Evolutionary conservation across 2,329 filamentous ascomycete genomes (phyloP).

Genomic region (Phyllachora maydis): DNA sequence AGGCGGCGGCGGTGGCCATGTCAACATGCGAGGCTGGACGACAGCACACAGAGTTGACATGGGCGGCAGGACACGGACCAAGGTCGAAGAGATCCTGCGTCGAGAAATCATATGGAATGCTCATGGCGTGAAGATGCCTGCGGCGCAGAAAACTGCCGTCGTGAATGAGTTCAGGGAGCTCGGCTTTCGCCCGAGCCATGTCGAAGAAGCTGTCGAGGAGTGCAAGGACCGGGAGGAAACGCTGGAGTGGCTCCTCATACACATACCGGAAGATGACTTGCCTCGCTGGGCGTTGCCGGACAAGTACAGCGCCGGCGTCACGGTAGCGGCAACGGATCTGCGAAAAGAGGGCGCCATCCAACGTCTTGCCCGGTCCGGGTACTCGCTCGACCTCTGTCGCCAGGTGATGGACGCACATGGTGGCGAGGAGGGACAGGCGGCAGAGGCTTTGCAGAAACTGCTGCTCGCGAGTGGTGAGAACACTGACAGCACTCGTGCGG

Average conservation of each 20-base stretch:
- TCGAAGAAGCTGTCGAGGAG: constrained; percentile 68
- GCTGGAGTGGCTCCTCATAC: constrained; percentile 87
- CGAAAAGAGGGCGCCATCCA: constrained; percentile 68
- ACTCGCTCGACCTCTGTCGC: constrained; percentile 65
- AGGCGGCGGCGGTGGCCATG: constrained; percentile 13
- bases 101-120: constrained; percentile 75
- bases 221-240: constrained; percentile 88
- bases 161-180: constrained; percentile 56
- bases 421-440: constrained; percentile 57
- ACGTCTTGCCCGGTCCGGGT: constrained; percentile 62
- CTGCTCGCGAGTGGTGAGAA: constrained; percentile 35
- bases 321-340: constrained; percentile 63
- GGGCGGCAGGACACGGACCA: constrained; percentile 58
- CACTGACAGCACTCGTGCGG: no score
- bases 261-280: constrained; percentile 94
- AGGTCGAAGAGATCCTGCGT: constrained; percentile 63
- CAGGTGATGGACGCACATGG: constrained; percentile 50
- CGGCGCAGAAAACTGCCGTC: constrained; percentile 33
- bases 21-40: constrained; percentile 56
- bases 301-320: constrained; percentile 77
- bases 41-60: constrained; percentile 82
- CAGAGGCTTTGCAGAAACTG: constrained; percentile 56
- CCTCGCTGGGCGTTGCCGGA: constrained; percentile 82
- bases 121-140: constrained; percentile 44
- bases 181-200: constrained; percentile 76